These are phyloP conservation scores for Lactifluus echinatus DNA, from an alignment of 768 basidiomycete genomes.

Conservation along the genomic window DNA sequence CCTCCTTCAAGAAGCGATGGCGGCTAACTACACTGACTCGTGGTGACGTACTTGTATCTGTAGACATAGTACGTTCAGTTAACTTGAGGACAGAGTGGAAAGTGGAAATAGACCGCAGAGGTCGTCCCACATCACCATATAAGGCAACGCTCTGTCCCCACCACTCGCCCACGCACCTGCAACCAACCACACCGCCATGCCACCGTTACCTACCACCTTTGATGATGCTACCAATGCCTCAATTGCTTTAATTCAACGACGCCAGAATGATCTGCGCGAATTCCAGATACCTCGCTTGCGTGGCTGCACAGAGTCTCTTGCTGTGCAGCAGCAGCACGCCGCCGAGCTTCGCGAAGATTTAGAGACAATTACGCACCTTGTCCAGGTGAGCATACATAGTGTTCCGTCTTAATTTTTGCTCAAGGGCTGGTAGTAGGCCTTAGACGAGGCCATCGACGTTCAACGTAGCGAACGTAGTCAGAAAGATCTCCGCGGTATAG, in stretches of 20 bases:
- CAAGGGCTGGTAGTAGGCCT: conserved; percentile 42
- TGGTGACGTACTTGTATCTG: no score
- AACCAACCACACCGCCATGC: conserved; percentile 33
- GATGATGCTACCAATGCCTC: conserved; percentile 42
- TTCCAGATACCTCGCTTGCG: conserved; percentile 72
- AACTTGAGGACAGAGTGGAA: no score
- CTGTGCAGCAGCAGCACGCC: conserved; percentile 61
- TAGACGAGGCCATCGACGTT: conserved; percentile 68
- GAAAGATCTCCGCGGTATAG: conserved; percentile 39
- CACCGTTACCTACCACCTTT: conserved; percentile 50
- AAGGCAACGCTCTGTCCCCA: no score
- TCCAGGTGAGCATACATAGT: conserved; percentile 45
- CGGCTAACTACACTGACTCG: no score
- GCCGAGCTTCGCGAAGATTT: conserved; percentile 74
- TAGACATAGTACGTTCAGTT: no score
- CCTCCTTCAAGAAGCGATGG: no score
- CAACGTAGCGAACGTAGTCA: conserved; percentile 49
- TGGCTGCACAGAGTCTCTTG: conserved; percentile 58
- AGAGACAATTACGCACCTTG: conserved; percentile 45
- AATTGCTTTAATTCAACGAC: conserved; percentile 45
- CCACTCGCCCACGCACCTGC: no score
- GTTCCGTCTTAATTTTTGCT: conserved; percentile 28
- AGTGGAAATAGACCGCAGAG: no score
- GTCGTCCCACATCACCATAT: no score
- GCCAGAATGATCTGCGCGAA: conserved; percentile 52